These are phyloP conservation scores for Purpureocillium lavendulum DNA, from an alignment of 2,329 filamentous ascomycete species.

Conservation along the genomic window DNA sequence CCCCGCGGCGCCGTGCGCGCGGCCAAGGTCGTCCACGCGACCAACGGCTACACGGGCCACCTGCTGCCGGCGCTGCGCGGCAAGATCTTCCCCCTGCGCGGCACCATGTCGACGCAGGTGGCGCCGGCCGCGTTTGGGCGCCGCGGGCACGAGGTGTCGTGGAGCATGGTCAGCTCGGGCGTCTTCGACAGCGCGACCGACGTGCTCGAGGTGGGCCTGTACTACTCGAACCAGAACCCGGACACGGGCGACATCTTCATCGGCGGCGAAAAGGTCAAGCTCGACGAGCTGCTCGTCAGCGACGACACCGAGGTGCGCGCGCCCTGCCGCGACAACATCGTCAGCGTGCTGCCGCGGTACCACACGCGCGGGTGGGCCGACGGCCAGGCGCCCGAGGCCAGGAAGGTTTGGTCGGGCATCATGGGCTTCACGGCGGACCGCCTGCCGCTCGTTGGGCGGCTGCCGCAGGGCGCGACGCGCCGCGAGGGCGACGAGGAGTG, in stretches of 20 bases:
- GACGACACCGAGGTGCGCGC: constrained; percentile 32
- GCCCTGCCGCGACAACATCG: constrained; percentile 20
- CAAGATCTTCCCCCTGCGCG: constrained; percentile 32
- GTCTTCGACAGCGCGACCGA: constrained; percentile 39
- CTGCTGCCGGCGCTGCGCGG: constrained; percentile 38
- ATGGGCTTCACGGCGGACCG: constrained; percentile 35
- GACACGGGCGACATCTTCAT: constrained; percentile 36
- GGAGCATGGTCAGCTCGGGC: constrained; percentile 33
- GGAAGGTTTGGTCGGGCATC: constrained; percentile 37
- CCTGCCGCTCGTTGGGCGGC: constrained; percentile 36
- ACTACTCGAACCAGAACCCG: constrained; percentile 16
- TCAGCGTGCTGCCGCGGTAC: constrained; percentile 27
- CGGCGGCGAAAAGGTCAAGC: constrained; percentile 35
- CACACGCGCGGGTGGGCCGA: constrained; percentile 24
- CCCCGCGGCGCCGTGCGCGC: constrained; percentile 33
- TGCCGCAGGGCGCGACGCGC: constrained; percentile 20
- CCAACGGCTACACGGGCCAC: constrained; percentile 42
- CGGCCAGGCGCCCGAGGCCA: constrained; percentile 15
- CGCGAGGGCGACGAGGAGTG: constrained; percentile 28
- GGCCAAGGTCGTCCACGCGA: constrained; percentile 41
- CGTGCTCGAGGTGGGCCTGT: constrained; percentile 16
- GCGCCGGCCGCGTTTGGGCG: constrained; percentile 22
- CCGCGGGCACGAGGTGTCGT: constrained; percentile 26
- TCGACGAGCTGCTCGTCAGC: constrained; percentile 30
- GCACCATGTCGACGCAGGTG: constrained; percentile 39